A percentile compares a stretch with the other conserved stretches of the same genome.
phyloP scores from a whole-genome alignment of 148 eudicot species.

The Diospyros lotus region DNA sequence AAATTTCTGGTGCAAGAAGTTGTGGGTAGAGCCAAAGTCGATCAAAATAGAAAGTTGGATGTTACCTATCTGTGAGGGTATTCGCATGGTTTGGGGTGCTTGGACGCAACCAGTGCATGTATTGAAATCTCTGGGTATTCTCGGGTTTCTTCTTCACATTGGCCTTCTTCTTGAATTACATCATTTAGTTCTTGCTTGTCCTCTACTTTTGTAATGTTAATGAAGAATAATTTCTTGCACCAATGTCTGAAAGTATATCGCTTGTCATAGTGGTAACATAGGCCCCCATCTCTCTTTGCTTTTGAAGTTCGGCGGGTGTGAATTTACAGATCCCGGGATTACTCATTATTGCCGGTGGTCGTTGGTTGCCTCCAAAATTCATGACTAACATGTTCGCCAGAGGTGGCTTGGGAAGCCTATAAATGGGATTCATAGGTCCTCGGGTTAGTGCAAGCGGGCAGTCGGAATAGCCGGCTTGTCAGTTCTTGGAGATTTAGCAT shows the following conservation, averaged over 20 bases:
- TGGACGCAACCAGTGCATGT: neutral
- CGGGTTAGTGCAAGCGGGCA: too few species aligned
- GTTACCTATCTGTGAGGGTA: neutral
- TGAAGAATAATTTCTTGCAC: neutral
- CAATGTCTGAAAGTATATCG: neutral
- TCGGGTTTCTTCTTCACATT: neutral
- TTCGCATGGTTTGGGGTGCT: neutral
- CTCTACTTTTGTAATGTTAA: neutral
- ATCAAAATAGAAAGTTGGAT: neutral
- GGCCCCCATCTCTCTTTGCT: neutral
- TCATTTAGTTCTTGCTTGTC: neutral
- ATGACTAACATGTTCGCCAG: too few species aligned
- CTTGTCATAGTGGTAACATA: neutral
- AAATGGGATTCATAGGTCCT: too few species aligned
- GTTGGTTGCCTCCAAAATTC: too few species aligned
- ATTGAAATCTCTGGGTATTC: neutral
- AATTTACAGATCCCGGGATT: too few species aligned
- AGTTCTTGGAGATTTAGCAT: too few species aligned
- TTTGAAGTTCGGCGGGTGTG: neutral
- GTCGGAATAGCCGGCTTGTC: too few species aligned
- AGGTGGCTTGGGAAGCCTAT: too few species aligned
- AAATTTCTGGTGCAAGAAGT: neutral
- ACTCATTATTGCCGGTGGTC: too few species aligned
- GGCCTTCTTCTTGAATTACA: neutral
- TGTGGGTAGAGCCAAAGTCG: neutral